Evolutionary conservation across 345 rosid genomes (phyloP).

Genomic region (Microcos paniculata): DNA sequence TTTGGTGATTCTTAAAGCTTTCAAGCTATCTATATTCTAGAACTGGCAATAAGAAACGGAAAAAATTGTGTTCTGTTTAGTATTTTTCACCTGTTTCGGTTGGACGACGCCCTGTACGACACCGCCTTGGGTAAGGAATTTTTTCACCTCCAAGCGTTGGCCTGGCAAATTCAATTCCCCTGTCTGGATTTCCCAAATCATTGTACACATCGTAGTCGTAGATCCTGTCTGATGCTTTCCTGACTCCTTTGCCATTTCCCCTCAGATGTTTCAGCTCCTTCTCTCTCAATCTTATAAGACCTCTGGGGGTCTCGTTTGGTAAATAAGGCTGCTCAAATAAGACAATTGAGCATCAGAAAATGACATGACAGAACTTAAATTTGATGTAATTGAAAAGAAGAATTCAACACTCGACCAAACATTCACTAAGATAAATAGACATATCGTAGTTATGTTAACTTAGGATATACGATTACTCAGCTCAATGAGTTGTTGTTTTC

Average conservation of each 20-base stretch:
- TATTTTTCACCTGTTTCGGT: conserved; percentile 52
- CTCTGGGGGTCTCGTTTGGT: conserved; percentile 78
- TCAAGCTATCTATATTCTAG: neutral
- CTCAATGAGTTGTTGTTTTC: neutral
- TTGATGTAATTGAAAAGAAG: too few species aligned
- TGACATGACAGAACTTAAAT: too few species aligned
- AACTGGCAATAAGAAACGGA: neutral
- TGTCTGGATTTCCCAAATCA: conserved; percentile 95
- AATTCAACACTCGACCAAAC: neutral
- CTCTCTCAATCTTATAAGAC: conserved; percentile 64
- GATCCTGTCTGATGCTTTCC: conserved; percentile 76
- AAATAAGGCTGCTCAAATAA: conserved; percentile 70
- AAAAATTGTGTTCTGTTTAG: too few species aligned
- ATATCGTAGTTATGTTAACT: neutral
- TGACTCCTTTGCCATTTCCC: conserved; percentile 68
- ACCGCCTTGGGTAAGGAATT: conserved; percentile 84
- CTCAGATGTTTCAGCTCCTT: conserved; percentile 64
- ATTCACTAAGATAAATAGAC: neutral
- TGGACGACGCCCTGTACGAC: conserved; percentile 81
- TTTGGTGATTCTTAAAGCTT: neutral
- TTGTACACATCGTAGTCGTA: conserved; percentile 86
- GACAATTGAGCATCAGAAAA: neutral
- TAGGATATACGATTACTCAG: neutral
- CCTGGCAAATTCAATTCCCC: conserved; percentile 51
- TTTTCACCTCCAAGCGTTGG: conserved; percentile 71